phyloP scores from a whole-genome alignment of 192 early-diverging fungal species.

The Coemansia sp. region DNA sequence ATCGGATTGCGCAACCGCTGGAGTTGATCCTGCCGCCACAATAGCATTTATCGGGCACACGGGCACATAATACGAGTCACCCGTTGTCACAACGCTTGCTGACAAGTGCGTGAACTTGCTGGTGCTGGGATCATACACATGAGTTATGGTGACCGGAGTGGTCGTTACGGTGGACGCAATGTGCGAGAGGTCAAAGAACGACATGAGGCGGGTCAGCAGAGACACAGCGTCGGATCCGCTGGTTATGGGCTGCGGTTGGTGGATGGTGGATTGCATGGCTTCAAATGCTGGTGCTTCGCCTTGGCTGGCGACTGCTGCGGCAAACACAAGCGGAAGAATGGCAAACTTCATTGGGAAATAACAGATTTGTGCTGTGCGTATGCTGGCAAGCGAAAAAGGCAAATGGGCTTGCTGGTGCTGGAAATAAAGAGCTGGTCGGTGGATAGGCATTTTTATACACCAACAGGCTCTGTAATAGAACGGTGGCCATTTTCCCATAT shows the following conservation, averaged over 20 bases:
- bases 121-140: constrained; percentile 21
- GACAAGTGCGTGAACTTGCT: constrained; percentile 19
- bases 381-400: too few species aligned
- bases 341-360: neutral
- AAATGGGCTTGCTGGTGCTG: neutral
- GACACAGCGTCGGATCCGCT: neutral
- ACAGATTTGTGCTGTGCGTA: neutral
- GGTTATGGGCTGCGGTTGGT: neutral
- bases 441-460: too few species aligned
- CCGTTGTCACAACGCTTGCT: constrained; percentile 8
- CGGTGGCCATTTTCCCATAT: too few species aligned
- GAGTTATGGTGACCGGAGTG: constrained; percentile 6
- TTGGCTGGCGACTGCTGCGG: constrained; percentile 4
- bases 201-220: constrained; percentile 16
- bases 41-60: constrained; percentile 20
- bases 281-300: neutral
- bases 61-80: constrained; percentile 20
- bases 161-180: neutral
- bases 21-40: neutral
- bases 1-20: neutral
- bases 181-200: constrained; percentile 29
- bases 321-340: constrained; percentile 3
- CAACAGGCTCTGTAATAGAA: too few species aligned
- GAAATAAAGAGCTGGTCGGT: neutral
- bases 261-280: neutral